These are phyloP conservation scores for Skeletonema potamos DNA, from an alignment of 108 stramenopile genomes.

Conservation along the genomic window DNA sequence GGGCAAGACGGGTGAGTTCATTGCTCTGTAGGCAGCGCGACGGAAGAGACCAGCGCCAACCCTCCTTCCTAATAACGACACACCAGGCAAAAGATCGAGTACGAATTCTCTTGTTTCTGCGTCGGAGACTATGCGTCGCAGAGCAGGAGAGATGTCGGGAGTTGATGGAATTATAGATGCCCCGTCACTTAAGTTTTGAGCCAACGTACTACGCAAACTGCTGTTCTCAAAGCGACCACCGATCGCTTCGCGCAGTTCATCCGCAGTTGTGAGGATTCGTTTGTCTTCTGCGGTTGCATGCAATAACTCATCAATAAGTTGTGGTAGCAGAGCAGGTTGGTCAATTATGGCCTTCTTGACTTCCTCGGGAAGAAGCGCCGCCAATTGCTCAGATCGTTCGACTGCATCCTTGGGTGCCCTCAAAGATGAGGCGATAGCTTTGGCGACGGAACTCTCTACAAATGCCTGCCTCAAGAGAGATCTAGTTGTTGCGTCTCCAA, in stretches of 20 bases:
- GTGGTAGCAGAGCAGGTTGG: constrained; percentile 55
- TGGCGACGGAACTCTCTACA: constrained; percentile 64
- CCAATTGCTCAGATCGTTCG: constrained; percentile 42
- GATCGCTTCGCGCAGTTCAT: constrained; percentile 54
- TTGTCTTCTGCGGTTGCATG: constrained; percentile 62
- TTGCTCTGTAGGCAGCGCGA: constrained; percentile 69
- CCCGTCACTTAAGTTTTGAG: constrained; percentile 51
- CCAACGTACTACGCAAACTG: constrained; percentile 30
- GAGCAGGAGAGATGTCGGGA: constrained; percentile 36
- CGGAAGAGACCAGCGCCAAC: constrained; percentile 72
- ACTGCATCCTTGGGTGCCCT: constrained; percentile 52
- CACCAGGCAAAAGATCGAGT: constrained; percentile 58
- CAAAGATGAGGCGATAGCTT: constrained; percentile 49
- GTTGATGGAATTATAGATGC: constrained; percentile 47
- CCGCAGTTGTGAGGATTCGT: constrained; percentile 50
- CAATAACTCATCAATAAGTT: constrained; percentile 60
- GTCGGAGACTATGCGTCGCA: constrained; percentile 31
- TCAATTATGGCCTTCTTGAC: constrained; percentile 58
- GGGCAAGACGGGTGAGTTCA: constrained; percentile 51
- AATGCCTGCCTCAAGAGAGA: constrained; percentile 54
- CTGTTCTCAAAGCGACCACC: constrained; percentile 37
- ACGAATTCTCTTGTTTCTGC: constrained; percentile 52
- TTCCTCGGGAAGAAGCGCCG: constrained; percentile 46
- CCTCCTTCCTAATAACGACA: constrained; percentile 53
- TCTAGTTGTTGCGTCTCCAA: constrained; percentile 69